Conservation (phyloP, 768 basidiomycete genomes). For the Panaeolus papilionaceus region DNA sequence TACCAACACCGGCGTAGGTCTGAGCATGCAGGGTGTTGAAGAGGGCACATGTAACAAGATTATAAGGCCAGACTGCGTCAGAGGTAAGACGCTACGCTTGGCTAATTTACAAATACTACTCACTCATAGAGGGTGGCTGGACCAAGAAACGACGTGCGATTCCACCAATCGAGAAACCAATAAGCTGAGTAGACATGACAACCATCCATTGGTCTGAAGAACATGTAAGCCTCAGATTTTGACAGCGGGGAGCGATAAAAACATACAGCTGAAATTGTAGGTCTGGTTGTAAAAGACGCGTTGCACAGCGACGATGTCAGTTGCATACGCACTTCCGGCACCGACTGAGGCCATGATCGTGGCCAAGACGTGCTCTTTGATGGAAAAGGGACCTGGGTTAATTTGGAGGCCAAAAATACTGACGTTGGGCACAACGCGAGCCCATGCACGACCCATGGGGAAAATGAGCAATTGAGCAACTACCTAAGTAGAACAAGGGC, state of each 20-base stretch:
- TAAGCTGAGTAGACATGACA: constrained; percentile 77
- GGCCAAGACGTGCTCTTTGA: constrained; percentile 77
- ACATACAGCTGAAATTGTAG: constrained; percentile 63
- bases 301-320: constrained; percentile 78
- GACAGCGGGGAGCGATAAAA: not conserved
- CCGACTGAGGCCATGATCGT: constrained; percentile 56
- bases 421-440: constrained; percentile 55
- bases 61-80: constrained; percentile 74
- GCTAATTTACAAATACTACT: constrained; percentile 26
- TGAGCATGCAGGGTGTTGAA: constrained; percentile 87
- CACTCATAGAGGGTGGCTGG: constrained; percentile 73
- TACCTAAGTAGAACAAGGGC: constrained; percentile 33
- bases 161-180: constrained; percentile 84
- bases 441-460: constrained; percentile 68
- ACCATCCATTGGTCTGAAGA: constrained; percentile 76
- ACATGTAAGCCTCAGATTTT: not conserved
- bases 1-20: constrained; percentile 70
- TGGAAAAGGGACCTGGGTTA: constrained; percentile 75
- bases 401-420: constrained; percentile 58
- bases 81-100: too few species aligned
- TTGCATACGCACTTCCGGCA: constrained; percentile 69
- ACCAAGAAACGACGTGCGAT: constrained; percentile 79
- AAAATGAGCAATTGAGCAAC: constrained; percentile 75
- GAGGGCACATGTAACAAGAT: constrained; percentile 73
- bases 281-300: constrained; percentile 72